Base-by-base conservation (phyloP, 2,329 filamentous ascomycete genomes). In the Chrysosporium queenslandicum region DNA sequence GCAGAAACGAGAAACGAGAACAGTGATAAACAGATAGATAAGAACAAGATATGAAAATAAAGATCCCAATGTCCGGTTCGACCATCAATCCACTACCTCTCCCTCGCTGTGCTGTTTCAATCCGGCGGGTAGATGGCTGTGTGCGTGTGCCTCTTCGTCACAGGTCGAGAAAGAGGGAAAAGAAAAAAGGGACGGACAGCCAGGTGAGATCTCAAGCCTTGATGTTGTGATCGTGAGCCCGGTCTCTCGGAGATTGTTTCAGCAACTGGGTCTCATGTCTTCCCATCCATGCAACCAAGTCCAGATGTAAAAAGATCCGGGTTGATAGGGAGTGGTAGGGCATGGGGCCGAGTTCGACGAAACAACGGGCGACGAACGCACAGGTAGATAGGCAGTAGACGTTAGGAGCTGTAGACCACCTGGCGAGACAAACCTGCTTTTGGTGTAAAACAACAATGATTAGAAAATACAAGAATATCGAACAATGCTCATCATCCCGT, bases 151-250 rank as follows among this genome's bases (percentile, higher is more conserved):
- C n/a, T n/a, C n/a, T n/a, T n/a, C n/a, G n/a, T n/a, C n/a, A n/a
- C n/a, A n/a, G n/a, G n/a, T n/a, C n/a, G n/a, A n/a, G n/a, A n/a
- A n/a, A n/a, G n/a, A n/a, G n/a, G n/a, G 8, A 11, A 3, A 8
- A 32, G 16, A 25, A 45, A 20, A 37, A 47, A 36, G 40, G 45
- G 36, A 41, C 11, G 32, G 34, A 30, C 41, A 47, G 32, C 36
- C 42, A 46, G 41, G 23, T 67, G 71, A 73, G 74, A 52, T 50
- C 50, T 50, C 45, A 50, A 49, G 54, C 51, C 75, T 70, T 75
- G 77, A 87, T 87, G 84, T 87, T 88, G 77, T 79, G 68, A 87
- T 87, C 79, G 72, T 53, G 49, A 52, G 50, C 54, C 46, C 34
- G 51, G 47, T 42, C 47, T 53, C 51, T 21, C 20, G 21, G 12